phyloP scores from a whole-genome alignment of 1,284 basidiomycete genomes.

The Exsudoporus floridanus region DNA sequence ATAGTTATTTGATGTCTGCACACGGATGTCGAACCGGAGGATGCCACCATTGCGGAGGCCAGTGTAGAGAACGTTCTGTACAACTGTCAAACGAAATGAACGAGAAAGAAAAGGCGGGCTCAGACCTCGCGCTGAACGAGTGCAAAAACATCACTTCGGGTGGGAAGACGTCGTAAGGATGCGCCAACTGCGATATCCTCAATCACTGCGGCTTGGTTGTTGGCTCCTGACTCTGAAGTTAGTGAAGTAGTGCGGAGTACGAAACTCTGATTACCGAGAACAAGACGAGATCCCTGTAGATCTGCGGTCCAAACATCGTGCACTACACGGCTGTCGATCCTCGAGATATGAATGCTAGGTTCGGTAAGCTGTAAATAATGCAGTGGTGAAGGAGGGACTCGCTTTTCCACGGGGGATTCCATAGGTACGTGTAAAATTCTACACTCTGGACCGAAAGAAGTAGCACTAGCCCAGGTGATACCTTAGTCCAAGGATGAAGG shows the following conservation, averaged over 20 bases:
- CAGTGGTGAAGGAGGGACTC: constrained; percentile 9
- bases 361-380: constrained; percentile 27
- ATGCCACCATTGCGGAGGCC: constrained; percentile 64
- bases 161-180: constrained; percentile 41
- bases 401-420: constrained; percentile 18
- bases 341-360: constrained; percentile 30
- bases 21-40: constrained; percentile 59
- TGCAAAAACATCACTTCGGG: constrained; percentile 62
- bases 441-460: constrained; percentile 36
- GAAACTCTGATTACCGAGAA: constrained; percentile 45
- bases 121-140: constrained; percentile 51
- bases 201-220: constrained; percentile 49
- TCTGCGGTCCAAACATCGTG: constrained; percentile 60
- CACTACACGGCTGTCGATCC: constrained; percentile 26
- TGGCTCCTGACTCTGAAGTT: constrained; percentile 43
- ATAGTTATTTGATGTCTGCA: constrained; percentile 36
- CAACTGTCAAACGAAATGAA: neutral
- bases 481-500: constrained; percentile 32
- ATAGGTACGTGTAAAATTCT: constrained; percentile 27
- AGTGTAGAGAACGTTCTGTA: constrained; percentile 56
- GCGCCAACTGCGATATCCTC: constrained; percentile 45
- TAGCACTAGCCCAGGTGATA: constrained; percentile 25
- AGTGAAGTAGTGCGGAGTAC: neutral
- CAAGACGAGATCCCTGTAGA: constrained; percentile 48
- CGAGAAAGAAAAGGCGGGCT: neutral